phyloP scores from a whole-genome alignment of 177 flowering plant species.

The Tripterygium wilfordii region DNA sequence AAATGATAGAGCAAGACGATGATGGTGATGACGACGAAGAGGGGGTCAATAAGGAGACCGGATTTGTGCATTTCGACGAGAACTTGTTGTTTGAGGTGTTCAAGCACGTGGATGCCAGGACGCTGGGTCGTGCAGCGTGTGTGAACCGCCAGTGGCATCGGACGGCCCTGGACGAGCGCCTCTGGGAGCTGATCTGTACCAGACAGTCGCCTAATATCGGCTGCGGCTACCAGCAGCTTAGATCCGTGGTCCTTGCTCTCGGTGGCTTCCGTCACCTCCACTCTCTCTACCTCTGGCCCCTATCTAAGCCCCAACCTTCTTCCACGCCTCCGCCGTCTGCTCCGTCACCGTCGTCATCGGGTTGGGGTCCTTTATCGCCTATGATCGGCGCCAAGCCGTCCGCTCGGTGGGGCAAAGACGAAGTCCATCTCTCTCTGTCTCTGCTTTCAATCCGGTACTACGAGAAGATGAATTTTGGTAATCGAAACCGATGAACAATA shows the following conservation, averaged over 20 bases:
- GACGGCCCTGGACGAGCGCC: constrained; percentile 80
- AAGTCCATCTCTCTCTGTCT: constrained; percentile 82
- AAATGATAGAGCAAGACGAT: constrained; percentile 5
- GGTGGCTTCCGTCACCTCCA: constrained; percentile 91
- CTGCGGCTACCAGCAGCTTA: constrained; percentile 55
- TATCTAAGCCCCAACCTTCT: constrained; percentile 38
- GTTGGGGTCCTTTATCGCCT: constrained; percentile 13
- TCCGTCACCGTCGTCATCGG: constrained; percentile 14
- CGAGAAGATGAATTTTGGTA: constrained; percentile 70
- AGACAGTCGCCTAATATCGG: constrained; percentile 56
- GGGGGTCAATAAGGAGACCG: constrained; percentile 9
- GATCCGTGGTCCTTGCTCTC: constrained; percentile 86
- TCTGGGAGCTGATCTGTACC: constrained; percentile 95
- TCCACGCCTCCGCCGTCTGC: constrained; percentile 19
- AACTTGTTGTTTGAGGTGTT: constrained; percentile 77
- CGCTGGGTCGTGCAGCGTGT: constrained; percentile 67
- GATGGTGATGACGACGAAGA: constrained; percentile 6
- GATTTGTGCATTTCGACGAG: constrained; percentile 44
- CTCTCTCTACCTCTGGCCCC: constrained; percentile 63
- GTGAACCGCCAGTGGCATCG: constrained; percentile 76
- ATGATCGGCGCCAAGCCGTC: constrained; percentile 25
- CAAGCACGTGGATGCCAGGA: constrained; percentile 71
- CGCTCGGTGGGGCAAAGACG: constrained; percentile 78
- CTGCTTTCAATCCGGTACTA: constrained; percentile 69
- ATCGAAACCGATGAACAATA: constrained; percentile 26